Evolutionary conservation across 805 yeast species (phyloP).

Genomic region (Lipomyces mesembrius): DNA sequence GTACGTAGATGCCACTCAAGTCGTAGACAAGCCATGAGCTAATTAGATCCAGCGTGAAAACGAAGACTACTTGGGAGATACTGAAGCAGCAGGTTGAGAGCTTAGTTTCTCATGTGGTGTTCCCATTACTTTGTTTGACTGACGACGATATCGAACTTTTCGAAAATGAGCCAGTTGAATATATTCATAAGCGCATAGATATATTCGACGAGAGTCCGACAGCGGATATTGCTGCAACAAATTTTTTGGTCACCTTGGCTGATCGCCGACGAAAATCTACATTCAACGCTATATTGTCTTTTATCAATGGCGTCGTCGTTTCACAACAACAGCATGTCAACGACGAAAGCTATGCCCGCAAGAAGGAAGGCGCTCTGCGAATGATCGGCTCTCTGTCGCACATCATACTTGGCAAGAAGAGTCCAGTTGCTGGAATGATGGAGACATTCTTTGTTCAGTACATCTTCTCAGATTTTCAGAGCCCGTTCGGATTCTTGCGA

Average conservation of each 20-base stretch:
- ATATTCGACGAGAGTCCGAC: constrained; percentile 61
- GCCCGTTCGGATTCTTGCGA: constrained; percentile 64
- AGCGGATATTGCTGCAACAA: constrained; percentile 80
- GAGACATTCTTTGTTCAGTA: constrained; percentile 66
- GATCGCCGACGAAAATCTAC: constrained; percentile 66
- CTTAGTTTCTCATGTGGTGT: constrained; percentile 71
- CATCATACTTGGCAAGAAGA: constrained; percentile 55
- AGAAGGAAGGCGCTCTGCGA: constrained; percentile 79
- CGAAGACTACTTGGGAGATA: constrained; percentile 66
- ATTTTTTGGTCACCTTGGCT: constrained; percentile 71
- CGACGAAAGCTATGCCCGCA: constrained; percentile 54
- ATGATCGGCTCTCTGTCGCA: constrained; percentile 75
- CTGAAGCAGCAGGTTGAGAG: constrained; percentile 68
- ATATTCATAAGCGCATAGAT: constrained; percentile 74
- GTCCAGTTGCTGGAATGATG: constrained; percentile 65
- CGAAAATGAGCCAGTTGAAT: constrained; percentile 88
- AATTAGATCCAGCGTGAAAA: constrained; percentile 52
- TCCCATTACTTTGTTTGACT: constrained; percentile 73
- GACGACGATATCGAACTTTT: constrained; percentile 71
- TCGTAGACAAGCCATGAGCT: neutral
- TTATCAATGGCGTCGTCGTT: constrained; percentile 55
- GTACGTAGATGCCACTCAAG: neutral
- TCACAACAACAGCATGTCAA: constrained; percentile 42
- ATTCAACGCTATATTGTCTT: constrained; percentile 63
- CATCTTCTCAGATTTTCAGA: constrained; percentile 73